A percentile compares a stretch with the other conserved stretches of the same genome.
phyloP scores from a whole-genome alignment of 495 filamentous ascomycete genomes.

The Xylaria bambusicola region DNA sequence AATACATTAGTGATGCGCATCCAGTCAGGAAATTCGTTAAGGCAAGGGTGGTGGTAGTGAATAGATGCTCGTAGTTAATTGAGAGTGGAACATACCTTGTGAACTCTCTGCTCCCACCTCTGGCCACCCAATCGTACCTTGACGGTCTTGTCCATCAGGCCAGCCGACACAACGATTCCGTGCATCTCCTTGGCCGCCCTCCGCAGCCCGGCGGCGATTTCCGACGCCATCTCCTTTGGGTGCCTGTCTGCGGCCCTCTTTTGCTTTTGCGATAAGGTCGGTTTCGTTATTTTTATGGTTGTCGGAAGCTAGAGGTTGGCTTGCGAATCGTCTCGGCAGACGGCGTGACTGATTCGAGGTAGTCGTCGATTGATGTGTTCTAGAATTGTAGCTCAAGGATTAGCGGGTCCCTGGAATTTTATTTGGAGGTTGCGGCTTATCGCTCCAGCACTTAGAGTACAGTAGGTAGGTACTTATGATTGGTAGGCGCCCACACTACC shows the following conservation, averaged over 20 bases:
- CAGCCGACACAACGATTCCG: conserved; percentile 67
- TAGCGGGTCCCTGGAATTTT: background rate
- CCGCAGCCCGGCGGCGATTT: conserved; percentile 33
- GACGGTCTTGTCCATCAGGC: conserved; percentile 69
- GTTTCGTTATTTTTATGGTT: background rate
- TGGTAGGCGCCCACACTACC: background rate
- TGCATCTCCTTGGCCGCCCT: conserved; percentile 38
- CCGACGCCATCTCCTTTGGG: conserved; percentile 32
- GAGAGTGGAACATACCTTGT: conserved; percentile 43
- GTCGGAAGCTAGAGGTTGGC: background rate
- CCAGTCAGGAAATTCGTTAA: too few species aligned
- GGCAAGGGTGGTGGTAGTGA: too few species aligned
- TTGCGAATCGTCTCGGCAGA: background rate
- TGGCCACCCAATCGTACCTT: conserved; percentile 64
- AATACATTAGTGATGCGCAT: too few species aligned
- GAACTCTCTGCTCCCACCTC: conserved; percentile 61
- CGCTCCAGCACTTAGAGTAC: background rate
- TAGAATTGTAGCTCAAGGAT: background rate
- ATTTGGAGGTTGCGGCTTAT: conserved; percentile 10
- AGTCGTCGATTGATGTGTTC: background rate
- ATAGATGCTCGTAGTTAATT: background rate
- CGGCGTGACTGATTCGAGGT: background rate
- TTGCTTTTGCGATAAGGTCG: background rate
- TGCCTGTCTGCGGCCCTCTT: background rate
- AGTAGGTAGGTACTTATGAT: background rate